phyloP scores from a whole-genome alignment of 2,329 filamentous ascomycete genomes.

The Claviceps africana region DNA sequence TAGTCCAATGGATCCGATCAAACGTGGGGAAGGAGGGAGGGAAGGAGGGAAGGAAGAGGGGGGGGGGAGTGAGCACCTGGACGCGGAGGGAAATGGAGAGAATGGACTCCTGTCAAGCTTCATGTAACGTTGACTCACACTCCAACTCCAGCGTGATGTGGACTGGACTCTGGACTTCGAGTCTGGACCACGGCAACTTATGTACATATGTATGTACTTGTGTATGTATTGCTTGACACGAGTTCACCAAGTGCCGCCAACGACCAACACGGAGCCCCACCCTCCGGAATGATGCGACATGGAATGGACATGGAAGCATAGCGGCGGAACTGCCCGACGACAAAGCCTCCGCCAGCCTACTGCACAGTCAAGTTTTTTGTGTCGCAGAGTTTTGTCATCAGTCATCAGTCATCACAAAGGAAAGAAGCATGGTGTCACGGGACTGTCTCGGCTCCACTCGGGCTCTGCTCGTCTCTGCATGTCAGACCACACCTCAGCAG shows the following conservation, averaged over 20 bases:
- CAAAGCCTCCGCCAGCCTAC: neutral
- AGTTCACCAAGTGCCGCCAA: neutral
- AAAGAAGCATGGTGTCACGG: neutral
- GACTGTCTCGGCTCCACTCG: neutral
- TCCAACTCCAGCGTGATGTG: neutral
- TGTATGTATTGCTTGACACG: too few species aligned
- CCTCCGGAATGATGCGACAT: neutral
- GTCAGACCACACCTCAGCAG: neutral
- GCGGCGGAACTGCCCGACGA: neutral
- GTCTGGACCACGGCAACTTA: neutral
- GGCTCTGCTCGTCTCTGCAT: neutral
- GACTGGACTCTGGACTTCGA: neutral
- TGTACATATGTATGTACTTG: too few species aligned
- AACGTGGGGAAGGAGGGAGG: neutral
- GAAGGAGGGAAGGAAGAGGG: neutral
- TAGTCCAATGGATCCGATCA: neutral
- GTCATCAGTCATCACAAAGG: neutral
- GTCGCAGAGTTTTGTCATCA: neutral
- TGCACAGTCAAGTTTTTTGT: too few species aligned
- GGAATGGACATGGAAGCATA: neutral
- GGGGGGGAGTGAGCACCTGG: neutral
- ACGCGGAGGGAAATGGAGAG: neutral
- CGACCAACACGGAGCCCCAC: neutral
- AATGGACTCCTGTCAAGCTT: neutral
- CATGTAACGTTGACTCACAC: constrained; percentile 9